A percentile compares a stretch with the other conserved stretches of the same genome.
These are phyloP conservation scores for Pseudocercospora crystallina DNA, from an alignment of 2,329 filamentous ascomycete species.

Conservation along the genomic window DNA sequence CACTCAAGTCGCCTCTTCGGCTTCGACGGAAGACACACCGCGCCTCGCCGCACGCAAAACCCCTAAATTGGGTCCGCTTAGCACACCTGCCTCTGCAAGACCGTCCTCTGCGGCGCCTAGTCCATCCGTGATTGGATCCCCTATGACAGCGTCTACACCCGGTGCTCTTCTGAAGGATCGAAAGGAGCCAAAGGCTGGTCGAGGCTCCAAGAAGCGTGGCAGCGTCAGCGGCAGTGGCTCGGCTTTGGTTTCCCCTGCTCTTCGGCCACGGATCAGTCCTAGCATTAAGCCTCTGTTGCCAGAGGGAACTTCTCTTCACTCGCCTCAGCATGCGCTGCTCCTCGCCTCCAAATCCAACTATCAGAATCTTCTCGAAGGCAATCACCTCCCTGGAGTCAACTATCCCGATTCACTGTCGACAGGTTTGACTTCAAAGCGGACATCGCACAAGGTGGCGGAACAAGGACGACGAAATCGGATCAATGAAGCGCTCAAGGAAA, in stretches of 20 bases:
- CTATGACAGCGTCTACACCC: constrained; percentile 48
- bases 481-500: constrained; percentile 88
- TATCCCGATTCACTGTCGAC: constrained; percentile 90
- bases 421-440: constrained; percentile 92
- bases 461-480: constrained; percentile 94
- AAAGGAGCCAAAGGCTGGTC: constrained; percentile 47
- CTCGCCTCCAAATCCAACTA: constrained; percentile 96
- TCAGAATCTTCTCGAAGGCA: constrained; percentile 94
- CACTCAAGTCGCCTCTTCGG: constrained; percentile 43
- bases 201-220: constrained; percentile 61
- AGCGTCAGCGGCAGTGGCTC: constrained; percentile 60
- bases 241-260: constrained; percentile 77
- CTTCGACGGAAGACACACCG: constrained; percentile 54
- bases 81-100: constrained; percentile 44
- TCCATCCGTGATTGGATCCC: constrained; percentile 49
- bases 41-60: constrained; percentile 66
- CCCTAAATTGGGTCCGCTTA: constrained; percentile 61
- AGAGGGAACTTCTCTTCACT: constrained; percentile 55
- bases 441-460: constrained; percentile 96
- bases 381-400: constrained; percentile 63
- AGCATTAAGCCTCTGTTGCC: constrained; percentile 90
- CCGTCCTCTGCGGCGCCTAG: constrained; percentile 49
- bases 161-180: constrained; percentile 30
- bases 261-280: constrained; percentile 82
- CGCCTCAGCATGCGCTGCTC: constrained; percentile 67